Evolutionary conservation across 345 rosid genomes (phyloP).

Genomic region (Firmiana major): DNA sequence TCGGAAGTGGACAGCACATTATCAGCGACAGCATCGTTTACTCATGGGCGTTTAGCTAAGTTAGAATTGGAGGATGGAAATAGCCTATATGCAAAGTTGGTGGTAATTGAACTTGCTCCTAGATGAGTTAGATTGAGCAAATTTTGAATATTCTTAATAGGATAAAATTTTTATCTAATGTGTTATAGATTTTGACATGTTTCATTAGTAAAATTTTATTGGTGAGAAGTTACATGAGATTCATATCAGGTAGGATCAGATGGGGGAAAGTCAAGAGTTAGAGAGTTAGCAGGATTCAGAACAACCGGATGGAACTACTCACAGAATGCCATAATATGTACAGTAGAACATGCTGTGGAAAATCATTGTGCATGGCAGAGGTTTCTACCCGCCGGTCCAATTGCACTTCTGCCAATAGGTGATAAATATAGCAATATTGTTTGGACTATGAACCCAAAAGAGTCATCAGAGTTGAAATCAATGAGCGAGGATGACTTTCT

Average conservation of each 20-base stretch:
- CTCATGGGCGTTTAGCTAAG: slow-evolving; percentile 55
- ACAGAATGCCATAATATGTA: slow-evolving; percentile 88
- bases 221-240: slow-evolving; percentile 7
- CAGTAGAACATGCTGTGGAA: slow-evolving; percentile 72
- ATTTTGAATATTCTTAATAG: neutral
- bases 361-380: slow-evolving; percentile 89
- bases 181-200: neutral
- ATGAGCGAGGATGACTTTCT: slow-evolving; percentile 78
- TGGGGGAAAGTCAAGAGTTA: slow-evolving; percentile 84
- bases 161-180: neutral
- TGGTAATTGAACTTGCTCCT: slow-evolving; percentile 55
- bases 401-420: slow-evolving; percentile 82
- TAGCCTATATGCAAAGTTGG: slow-evolving; percentile 68
- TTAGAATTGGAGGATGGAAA: slow-evolving; percentile 76
- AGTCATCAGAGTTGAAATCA: slow-evolving; percentile 56
- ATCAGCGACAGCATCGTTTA: slow-evolving; percentile 36
- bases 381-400: slow-evolving; percentile 88
- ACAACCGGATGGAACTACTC: slow-evolving; percentile 88
- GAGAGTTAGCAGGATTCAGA: slow-evolving; percentile 79
- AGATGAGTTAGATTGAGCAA: slow-evolving; percentile 1
- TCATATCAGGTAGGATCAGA: slow-evolving; percentile 82
- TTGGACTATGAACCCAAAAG: slow-evolving; percentile 89
- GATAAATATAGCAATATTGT: slow-evolving; percentile 89
- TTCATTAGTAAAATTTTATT: neutral
- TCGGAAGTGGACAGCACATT: slow-evolving; percentile 34